A percentile compares a stretch with the other conserved stretches of the same genome.
Conservation (phyloP, 2,329 filamentous ascomycete genomes). For the Fusarium sp. region DNA sequence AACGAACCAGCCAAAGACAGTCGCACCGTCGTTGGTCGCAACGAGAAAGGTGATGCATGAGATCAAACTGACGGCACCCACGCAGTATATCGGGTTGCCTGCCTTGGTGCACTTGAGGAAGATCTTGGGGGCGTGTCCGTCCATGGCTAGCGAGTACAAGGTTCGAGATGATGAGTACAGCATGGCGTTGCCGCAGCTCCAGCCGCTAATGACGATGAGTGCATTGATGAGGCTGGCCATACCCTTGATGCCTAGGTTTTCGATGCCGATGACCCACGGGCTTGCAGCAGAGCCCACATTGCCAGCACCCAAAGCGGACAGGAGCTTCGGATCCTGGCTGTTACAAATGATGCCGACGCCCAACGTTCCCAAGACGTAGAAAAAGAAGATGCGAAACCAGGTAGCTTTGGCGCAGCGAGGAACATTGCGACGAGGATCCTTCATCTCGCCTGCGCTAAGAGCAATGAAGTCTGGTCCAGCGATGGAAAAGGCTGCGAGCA, state of each 20-base stretch:
- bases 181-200: not conserved
- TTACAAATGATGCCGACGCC: not conserved
- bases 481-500: not conserved
- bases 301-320: not conserved
- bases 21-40: not conserved
- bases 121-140: not conserved
- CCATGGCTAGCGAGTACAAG: not conserved
- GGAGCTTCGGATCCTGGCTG: not conserved
- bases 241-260: not conserved
- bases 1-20: not conserved
- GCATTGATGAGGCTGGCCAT: not conserved
- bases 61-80: not conserved
- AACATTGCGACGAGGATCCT: not conserved
- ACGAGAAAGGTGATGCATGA: not conserved
- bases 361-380: not conserved
- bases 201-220: not conserved
- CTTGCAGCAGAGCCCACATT: not conserved
- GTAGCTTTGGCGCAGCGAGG: conserved; percentile 53
- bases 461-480: not conserved
- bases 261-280: not conserved
- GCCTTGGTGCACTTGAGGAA: not conserved
- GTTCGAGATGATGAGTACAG: not conserved
- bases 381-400: conserved; percentile 64
- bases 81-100: not conserved
- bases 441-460: not conserved